These are phyloP conservation scores for Amoeboradix gromovi DNA, from an alignment of 371 early-diverging fungal genomes.

Conservation along the genomic window DNA sequence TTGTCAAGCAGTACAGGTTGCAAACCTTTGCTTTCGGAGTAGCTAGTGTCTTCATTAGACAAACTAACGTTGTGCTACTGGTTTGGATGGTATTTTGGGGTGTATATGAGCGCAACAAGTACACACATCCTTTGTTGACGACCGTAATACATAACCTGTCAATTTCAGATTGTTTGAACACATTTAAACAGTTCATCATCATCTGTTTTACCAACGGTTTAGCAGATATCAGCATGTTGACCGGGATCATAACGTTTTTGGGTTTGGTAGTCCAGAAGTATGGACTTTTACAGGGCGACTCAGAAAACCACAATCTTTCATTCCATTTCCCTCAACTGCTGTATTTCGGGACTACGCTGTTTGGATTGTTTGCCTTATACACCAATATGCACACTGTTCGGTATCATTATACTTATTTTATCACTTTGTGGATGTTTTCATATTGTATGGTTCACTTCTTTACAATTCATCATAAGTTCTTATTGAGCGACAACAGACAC, in stretches of 20 bases:
- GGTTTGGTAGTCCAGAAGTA: constrained; percentile 41
- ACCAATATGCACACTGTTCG: neutral
- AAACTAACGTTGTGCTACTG: constrained; percentile 49
- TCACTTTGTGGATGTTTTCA: neutral
- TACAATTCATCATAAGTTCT: neutral
- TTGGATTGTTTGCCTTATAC: neutral
- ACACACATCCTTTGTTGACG: constrained; percentile 6
- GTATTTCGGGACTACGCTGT: constrained; percentile 29
- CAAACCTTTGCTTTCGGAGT: constrained; percentile 6
- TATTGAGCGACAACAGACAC: neutral
- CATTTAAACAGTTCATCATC: neutral
- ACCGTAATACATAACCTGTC: neutral
- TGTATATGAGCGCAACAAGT: constrained; percentile 2
- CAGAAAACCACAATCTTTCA: constrained; percentile 44
- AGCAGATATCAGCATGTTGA: constrained; percentile 3
- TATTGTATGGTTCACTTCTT: neutral
- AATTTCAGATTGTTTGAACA: neutral
- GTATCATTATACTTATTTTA: too few species aligned
- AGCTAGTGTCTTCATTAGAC: constrained; percentile 38
- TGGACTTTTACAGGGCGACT: constrained; percentile 65
- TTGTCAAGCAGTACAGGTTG: constrained; percentile 15
- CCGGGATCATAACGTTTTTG: constrained; percentile 16
- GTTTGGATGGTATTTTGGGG: constrained; percentile 5
- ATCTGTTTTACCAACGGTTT: neutral
- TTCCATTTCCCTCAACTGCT: constrained; percentile 57